Evolutionary conservation across 148 eudicot genomes (phyloP).

Genomic region (Vaccinium macrocarpon): DNA sequence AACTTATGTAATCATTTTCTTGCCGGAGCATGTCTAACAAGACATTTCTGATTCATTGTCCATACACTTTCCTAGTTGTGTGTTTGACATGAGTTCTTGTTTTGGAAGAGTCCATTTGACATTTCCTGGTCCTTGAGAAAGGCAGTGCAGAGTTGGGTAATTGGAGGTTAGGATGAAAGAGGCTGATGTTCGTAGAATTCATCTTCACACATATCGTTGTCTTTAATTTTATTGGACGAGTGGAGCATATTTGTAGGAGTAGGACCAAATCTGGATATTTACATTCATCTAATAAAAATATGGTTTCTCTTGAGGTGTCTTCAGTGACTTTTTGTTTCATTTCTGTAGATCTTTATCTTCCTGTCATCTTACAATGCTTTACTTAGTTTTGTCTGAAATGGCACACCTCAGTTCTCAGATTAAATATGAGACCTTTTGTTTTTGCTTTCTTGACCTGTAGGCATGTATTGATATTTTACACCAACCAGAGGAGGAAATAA

Average conservation of each 20-base stretch:
- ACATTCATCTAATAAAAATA: neutral
- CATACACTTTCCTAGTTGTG: neutral
- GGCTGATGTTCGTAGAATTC: neutral
- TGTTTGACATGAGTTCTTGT: neutral
- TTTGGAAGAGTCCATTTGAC: neutral
- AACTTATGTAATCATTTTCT: neutral
- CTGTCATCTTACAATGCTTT: no score
- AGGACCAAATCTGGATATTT: neutral
- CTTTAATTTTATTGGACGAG: neutral
- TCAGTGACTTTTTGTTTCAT: neutral
- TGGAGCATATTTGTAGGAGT: neutral
- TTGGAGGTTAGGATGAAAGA: neutral
- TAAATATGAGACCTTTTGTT: neutral
- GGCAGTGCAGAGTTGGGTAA: neutral
- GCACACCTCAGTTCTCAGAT: neutral
- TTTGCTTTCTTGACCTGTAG: neutral
- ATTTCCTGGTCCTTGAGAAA: neutral
- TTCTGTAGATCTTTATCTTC: no score
- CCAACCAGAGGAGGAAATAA: neutral
- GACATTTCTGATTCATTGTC: neutral
- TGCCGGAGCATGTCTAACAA: neutral
- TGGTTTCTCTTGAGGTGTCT: neutral
- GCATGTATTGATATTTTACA: neutral
- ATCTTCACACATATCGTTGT: neutral
- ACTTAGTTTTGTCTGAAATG: neutral